Conservation (phyloP, 2,329 filamentous ascomycete genomes). For the Nemania sp. region DNA sequence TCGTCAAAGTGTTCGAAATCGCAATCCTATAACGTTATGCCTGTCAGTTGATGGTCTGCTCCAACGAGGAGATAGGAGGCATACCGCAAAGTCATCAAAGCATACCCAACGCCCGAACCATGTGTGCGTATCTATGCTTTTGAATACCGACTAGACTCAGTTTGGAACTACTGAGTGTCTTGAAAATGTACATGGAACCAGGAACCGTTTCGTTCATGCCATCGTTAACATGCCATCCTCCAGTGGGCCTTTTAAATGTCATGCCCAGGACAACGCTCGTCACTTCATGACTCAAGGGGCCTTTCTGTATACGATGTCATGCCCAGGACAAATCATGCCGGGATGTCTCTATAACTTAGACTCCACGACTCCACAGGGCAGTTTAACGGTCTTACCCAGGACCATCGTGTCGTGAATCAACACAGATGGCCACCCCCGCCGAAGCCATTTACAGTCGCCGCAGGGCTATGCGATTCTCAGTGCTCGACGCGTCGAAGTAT, state of each 20-base stretch:
- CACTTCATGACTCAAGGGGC: slow-evolving; percentile 29
- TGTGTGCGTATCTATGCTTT: slow-evolving; percentile 41
- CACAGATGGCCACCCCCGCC: slow-evolving; percentile 17
- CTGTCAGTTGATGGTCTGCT: neutral
- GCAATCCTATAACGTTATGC: slow-evolving; percentile 38
- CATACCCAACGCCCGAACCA: slow-evolving; percentile 40
- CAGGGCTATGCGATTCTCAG: slow-evolving; percentile 51
- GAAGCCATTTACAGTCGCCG: slow-evolving; percentile 56
- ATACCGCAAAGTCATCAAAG: slow-evolving; percentile 43
- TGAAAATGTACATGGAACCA: slow-evolving; percentile 37
- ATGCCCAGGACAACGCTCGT: slow-evolving; percentile 45
- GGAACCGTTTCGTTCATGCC: slow-evolving; percentile 32
- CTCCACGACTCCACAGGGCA: slow-evolving; percentile 40
- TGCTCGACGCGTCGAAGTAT: neutral
- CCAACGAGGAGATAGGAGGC: neutral
- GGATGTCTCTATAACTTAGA: slow-evolving; percentile 35
- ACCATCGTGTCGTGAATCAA: slow-evolving; percentile 32
- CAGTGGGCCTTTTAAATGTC: slow-evolving; percentile 45
- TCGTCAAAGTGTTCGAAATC: slow-evolving; percentile 44
- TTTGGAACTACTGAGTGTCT: slow-evolving; percentile 32
- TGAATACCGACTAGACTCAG: slow-evolving; percentile 38
- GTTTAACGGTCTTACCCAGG: slow-evolving; percentile 42
- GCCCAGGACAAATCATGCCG: slow-evolving; percentile 38
- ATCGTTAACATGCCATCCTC: slow-evolving; percentile 31
- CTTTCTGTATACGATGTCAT: slow-evolving; percentile 37